Conservation (phyloP, 2,329 filamentous ascomycete genomes). For the Cytospora schulzeri region DNA sequence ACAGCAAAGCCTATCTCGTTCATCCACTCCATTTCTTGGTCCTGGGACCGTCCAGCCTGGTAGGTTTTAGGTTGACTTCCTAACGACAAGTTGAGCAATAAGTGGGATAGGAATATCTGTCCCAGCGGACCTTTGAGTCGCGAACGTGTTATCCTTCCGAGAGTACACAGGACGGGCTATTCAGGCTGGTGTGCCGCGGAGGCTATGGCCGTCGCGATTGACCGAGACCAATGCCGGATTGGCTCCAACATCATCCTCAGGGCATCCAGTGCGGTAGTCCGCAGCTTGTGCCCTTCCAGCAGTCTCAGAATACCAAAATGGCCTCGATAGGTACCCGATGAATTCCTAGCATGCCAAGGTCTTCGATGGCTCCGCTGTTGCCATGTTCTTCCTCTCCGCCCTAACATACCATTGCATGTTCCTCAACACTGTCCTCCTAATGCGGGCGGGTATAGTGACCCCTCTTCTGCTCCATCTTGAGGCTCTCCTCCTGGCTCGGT, state of each 20-base stretch:
- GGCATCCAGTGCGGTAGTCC: background rate
- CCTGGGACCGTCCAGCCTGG: background rate
- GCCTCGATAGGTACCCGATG: background rate
- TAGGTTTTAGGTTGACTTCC: background rate
- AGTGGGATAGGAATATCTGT: background rate
- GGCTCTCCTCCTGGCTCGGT: conserved; percentile 81
- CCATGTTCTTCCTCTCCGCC: background rate
- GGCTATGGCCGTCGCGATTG: background rate
- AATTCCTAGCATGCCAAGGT: background rate
- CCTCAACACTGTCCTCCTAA: conserved; percentile 35
- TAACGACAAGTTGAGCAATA: background rate
- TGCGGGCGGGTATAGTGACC: conserved; percentile 61
- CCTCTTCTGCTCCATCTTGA: conserved; percentile 73
- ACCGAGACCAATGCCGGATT: background rate
- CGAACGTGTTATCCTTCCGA: background rate
- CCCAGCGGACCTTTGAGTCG: background rate
- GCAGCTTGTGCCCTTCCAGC: background rate
- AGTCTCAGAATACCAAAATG: background rate
- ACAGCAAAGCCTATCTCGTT: background rate
- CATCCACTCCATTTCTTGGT: background rate
- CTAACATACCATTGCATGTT: background rate
- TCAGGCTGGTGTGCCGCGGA: background rate
- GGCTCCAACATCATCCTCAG: background rate
- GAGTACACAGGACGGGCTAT: background rate
- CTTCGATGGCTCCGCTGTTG: background rate